A percentile compares a stretch with the other conserved stretches of the same genome.
These are phyloP conservation scores for Cladosporium sp. DNA, from an alignment of 2,329 filamentous ascomycete genomes.

Conservation along the genomic window DNA sequence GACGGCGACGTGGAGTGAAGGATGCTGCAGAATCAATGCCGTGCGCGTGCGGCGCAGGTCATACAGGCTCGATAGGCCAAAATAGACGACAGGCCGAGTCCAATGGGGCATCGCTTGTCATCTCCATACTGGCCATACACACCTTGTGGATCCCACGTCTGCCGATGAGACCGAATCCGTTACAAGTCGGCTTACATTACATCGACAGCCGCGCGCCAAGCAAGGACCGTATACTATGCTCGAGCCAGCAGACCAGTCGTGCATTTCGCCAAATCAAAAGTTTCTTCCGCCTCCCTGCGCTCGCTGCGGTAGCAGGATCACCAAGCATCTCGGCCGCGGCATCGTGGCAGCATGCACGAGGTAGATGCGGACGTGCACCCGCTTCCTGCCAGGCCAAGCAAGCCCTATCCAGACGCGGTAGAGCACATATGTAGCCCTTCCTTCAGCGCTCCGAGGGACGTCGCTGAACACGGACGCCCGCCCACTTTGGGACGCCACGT, in stretches of 20 bases:
- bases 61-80: constrained; percentile 6
- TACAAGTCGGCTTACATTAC: constrained; percentile 12
- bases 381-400: constrained; percentile 2
- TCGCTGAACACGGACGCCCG: neutral
- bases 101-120: constrained; percentile 10
- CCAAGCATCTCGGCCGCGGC: constrained; percentile 11
- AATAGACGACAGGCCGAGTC: constrained; percentile 12
- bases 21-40: constrained; percentile 8
- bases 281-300: neutral
- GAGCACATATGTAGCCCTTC: constrained; percentile 1
- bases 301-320: constrained; percentile 8
- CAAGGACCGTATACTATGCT: neutral
- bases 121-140: constrained; percentile 6
- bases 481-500: neutral
- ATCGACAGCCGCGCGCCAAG: constrained; percentile 11
- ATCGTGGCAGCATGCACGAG: neutral
- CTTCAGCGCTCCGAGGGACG: constrained; percentile 6
- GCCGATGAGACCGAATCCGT: constrained; percentile 12
- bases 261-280: neutral
- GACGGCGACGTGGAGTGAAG: constrained; percentile 10
- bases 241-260: constrained; percentile 7
- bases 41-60: constrained; percentile 1
- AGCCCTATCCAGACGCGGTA: constrained; percentile 1
- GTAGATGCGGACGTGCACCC: neutral
- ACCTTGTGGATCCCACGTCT: constrained; percentile 7